Base-by-base conservation (phyloP, 1,284 basidiomycete genomes). In the Mycosarcoma maydis region DNA sequence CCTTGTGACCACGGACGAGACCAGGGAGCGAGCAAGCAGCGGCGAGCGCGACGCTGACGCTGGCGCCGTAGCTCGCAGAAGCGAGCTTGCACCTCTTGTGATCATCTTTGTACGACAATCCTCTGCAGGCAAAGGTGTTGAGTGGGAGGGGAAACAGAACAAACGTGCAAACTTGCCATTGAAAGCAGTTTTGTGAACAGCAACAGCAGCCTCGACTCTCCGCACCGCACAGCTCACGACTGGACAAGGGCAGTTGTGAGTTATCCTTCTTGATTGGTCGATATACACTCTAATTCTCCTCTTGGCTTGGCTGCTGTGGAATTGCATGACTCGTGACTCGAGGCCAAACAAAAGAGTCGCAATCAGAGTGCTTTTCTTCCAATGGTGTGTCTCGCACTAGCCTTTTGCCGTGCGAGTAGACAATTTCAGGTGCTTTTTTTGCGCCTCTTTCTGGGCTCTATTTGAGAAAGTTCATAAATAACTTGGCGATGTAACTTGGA, bases 41-140 rank as follows among this genome's bases (percentile, higher is more conserved):
- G 49, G 26, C 26, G 59, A 51, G 11, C 47, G 48, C 48, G 54
- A 53, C 13, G 48, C 29, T 10, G 26, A 19, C 20, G 42, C 17
- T 11, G 40, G n/a, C 7, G 53, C 47, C 30, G 61, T 46, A 39
- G 45, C 55, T 40, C 61, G 54, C 50, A 65, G 23, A 29, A 65
- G 50, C 50, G 61, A 65, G 37, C 26, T 27, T 23, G 55, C 61
- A 46, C 50, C 50, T 65, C 61, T 53, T n/a, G 61, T 58, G 46
- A 65, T 58, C 61, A 65, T 65, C 37, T 46, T 65, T n/a, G n/a
- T n/a, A n/a, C n/a, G n/a, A n/a, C n/a, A n/a, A n/a, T 20, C 6
- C 6, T 37, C 17, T 13, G 19, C 10, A 7, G 17, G 17, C 10
- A 14, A 42, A 11, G 41, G 27, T 34, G 51, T 27, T 45, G 41